phyloP scores from a whole-genome alignment of 352 stramenopile species.

The Phytophthora agathidicida region DNA sequence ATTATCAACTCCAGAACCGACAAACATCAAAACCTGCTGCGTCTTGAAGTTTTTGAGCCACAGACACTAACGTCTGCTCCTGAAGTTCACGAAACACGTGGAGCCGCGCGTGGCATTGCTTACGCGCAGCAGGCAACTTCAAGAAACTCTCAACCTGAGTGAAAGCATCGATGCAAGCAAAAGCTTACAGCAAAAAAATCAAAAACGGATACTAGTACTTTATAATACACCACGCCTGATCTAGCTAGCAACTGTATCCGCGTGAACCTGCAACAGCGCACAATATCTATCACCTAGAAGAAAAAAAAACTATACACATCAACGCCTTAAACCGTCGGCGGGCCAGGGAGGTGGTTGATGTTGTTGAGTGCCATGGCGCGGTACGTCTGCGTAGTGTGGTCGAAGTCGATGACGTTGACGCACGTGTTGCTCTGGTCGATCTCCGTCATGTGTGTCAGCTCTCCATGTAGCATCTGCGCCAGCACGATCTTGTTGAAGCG shows the following conservation, averaged over 20 bases:
- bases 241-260: not conserved
- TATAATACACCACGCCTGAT: constrained; percentile 16
- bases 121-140: too few species aligned
- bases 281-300: constrained; percentile 4
- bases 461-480: constrained; percentile 66
- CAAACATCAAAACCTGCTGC: constrained; percentile 1
- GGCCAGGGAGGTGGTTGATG: constrained; percentile 56
- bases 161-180: too few species aligned
- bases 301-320: not conserved
- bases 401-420: constrained; percentile 86
- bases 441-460: constrained; percentile 63
- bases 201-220: too few species aligned
- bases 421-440: constrained; percentile 87
- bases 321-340: constrained; percentile 33
- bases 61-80: not conserved
- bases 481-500: constrained; percentile 89
- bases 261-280: too few species aligned
- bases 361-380: constrained; percentile 74
- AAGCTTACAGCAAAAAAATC: too few species aligned
- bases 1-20: not conserved
- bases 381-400: constrained; percentile 61
- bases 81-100: not conserved
- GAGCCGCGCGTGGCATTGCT: too few species aligned
- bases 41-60: not conserved
- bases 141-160: too few species aligned